Conservation (phyloP, 768 basidiomycete species). For the Mycena sanguinolenta region DNA sequence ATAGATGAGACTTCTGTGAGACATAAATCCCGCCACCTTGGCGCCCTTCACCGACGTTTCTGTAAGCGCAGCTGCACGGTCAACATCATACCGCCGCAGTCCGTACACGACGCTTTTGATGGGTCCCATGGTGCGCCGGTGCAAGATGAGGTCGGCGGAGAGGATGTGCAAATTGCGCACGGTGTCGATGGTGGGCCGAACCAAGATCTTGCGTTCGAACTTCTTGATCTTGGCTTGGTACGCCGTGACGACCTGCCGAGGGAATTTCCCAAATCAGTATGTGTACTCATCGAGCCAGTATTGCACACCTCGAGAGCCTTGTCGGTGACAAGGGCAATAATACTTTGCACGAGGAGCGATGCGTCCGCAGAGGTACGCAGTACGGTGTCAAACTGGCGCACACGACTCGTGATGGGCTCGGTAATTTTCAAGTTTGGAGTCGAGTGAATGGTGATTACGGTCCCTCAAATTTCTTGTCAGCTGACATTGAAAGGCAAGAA, state of each 20-base stretch:
- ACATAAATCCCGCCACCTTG: slow-evolving; percentile 73
- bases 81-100: slow-evolving; percentile 76
- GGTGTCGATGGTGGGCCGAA: slow-evolving; percentile 70
- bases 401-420: slow-evolving; percentile 66
- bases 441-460: slow-evolving; percentile 72
- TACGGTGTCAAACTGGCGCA: slow-evolving; percentile 69
- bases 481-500: slow-evolving; percentile 1
- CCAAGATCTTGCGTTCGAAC: slow-evolving; percentile 71
- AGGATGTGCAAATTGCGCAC: slow-evolving; percentile 80
- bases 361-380: slow-evolving; percentile 75
- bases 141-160: slow-evolving; percentile 79
- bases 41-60: slow-evolving; percentile 48
- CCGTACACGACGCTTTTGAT: slow-evolving; percentile 79
- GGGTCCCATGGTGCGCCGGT: slow-evolving; percentile 81
- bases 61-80: slow-evolving; percentile 72
- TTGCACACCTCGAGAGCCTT: slow-evolving; percentile 63
- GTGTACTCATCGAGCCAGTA: neutral
- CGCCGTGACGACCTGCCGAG: slow-evolving; percentile 66
- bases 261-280: neutral
- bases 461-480: slow-evolving; percentile 54
- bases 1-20: slow-evolving; percentile 76
- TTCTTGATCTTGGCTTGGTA: slow-evolving; percentile 74
- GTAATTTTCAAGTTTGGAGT: slow-evolving; percentile 62
- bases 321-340: slow-evolving; percentile 79
- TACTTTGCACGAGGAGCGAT: slow-evolving; percentile 75